Evolutionary conservation across 352 stramenopile species (phyloP), one percentile per base, ranked within the genome.

Genomic region (Elongisporangium prolatum): DNA sequence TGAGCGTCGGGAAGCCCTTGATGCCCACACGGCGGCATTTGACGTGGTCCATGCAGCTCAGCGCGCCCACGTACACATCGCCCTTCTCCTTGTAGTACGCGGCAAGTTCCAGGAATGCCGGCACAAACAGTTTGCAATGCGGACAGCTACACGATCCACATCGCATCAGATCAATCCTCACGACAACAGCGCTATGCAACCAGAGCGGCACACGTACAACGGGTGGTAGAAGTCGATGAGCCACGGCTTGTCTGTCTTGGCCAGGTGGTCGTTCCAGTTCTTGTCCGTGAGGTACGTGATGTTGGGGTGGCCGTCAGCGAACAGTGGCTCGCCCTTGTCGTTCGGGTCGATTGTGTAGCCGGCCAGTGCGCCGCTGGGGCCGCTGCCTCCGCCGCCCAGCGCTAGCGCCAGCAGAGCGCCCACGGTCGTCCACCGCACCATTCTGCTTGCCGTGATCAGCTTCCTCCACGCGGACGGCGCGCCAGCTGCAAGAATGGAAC

Each of bases 31-130:
- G 75, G 48, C 81, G 80, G 64, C 84, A 93, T 64, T 91, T 89
- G 56, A 91, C 81, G 67, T 89, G 82, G 69, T 93, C 81, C 84
- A 93, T 93, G 72, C 84, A 93, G 64, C 79, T 90, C 61, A 93
- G 64, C 22, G 84, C 84, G 54, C 84, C 84, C 7, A 93, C 64
- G 61, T 93, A 82, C 38, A 91, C 74, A 57, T 72, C 77, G 7
- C 69, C 76, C 47, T 79, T 67, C n/a, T 63, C 64, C 65, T 90
- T 91, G 76, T 86, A 91, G 61, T 88, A 84, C 18, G 84, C 79
- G 3, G 79, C 84, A 16, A 89, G 57, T 40, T 90, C 71, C 7
- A 79, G 59, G 57, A 79, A 93, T 38, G 68, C 65, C 14, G 81
- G 81, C 18, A 76, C 81, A 68, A 93, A 93, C 50, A 81, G 71